Evolutionary conservation across 164 flowering plant species (phyloP).

Genomic region (Cinnamomum chago): DNA sequence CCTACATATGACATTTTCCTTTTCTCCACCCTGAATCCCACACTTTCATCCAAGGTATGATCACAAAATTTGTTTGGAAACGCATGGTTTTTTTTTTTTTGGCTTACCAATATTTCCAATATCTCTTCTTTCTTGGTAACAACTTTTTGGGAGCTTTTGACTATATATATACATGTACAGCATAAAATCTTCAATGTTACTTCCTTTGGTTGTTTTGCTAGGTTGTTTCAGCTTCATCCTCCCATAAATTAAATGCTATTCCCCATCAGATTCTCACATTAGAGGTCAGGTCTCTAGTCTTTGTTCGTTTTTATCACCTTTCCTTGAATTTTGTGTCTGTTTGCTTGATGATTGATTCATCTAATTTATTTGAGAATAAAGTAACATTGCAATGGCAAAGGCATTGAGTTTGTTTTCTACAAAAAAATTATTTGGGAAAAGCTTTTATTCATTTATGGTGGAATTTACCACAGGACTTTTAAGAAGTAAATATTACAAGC

Average conservation of each 20-base stretch:
- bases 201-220: neutral
- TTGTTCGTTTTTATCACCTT: neutral
- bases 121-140: neutral
- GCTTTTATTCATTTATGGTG: conserved; percentile 1
- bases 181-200: neutral
- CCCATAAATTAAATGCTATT: neutral
- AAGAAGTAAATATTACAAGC: neutral
- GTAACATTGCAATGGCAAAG: neutral
- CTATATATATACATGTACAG: neutral
- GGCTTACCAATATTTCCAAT: neutral
- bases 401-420: neutral
- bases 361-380: neutral
- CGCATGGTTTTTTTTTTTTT: neutral
- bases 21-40: neutral
- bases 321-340: neutral
- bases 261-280: neutral
- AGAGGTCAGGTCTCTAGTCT: conserved; percentile 1
- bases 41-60: neutral
- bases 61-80: neutral
- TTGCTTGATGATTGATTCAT: neutral
- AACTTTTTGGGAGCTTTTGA: neutral
- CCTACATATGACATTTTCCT: conserved; percentile 3
- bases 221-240: neutral
- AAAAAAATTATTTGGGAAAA: neutral
- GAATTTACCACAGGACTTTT: conserved; percentile 4